These are phyloP conservation scores for Pseudocercospora macadamiae DNA, from an alignment of 2,329 filamentous ascomycete species.

Conservation along the genomic window DNA sequence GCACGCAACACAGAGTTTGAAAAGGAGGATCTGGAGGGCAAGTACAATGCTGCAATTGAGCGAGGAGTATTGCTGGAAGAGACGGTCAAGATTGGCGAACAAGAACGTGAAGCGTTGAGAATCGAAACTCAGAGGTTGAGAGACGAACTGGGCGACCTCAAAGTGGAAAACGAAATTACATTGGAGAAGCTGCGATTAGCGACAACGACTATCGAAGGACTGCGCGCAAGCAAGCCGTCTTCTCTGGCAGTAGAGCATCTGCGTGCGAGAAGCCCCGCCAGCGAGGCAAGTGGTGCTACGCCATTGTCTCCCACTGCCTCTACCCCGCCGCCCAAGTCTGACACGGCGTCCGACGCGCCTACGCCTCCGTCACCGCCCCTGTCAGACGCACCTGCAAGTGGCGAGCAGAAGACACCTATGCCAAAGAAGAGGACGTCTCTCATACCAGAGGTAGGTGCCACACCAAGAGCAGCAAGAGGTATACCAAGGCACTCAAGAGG, in stretches of 20 bases:
- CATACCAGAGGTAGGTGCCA: constrained; percentile 54
- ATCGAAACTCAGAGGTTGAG: constrained; percentile 89
- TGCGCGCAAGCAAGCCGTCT: constrained; percentile 55
- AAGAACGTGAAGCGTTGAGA: constrained; percentile 83
- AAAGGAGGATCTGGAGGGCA: constrained; percentile 95
- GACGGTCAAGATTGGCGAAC: constrained; percentile 86
- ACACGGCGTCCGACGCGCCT: constrained; percentile 66
- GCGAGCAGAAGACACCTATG: constrained; percentile 45
- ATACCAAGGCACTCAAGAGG: constrained; percentile 57
- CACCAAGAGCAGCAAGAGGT: constrained; percentile 56
- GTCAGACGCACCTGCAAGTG: constrained; percentile 76
- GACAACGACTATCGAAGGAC: constrained; percentile 54
- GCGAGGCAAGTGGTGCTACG: constrained; percentile 64
- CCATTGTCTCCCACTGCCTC: constrained; percentile 87
- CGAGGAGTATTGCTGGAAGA: constrained; percentile 91
- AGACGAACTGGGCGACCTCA: constrained; percentile 89
- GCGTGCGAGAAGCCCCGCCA: constrained; percentile 53
- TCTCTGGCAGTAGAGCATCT: constrained; percentile 51
- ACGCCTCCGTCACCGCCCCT: constrained; percentile 93
- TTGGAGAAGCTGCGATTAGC: constrained; percentile 87
- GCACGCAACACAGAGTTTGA: constrained; percentile 83
- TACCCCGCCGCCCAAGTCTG: constrained; percentile 76
- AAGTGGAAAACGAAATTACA: constrained; percentile 91
- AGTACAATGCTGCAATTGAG: constrained; percentile 94
- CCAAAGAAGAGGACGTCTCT: constrained; percentile 49